These are phyloP conservation scores for Suhomyces bokatorum DNA, from an alignment of 1,139 yeast species.

Conservation along the genomic window DNA sequence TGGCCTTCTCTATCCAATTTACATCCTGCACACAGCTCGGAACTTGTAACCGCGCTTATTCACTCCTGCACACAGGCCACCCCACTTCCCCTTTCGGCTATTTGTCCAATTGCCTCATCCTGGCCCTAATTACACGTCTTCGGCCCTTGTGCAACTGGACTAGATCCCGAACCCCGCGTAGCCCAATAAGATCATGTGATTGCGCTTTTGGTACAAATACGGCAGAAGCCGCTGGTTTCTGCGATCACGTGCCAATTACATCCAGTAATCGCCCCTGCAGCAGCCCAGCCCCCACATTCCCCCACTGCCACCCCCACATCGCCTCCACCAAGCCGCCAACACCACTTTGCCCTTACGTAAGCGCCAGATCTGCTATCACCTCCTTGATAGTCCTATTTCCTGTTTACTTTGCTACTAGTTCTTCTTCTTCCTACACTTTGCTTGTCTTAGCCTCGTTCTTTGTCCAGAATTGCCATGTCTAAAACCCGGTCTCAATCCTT, in stretches of 20 bases:
- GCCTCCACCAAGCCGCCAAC: not conserved
- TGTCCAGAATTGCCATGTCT: not conserved
- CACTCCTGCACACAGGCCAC: not conserved
- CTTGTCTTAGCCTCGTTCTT: no score
- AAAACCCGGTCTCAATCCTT: constrained; percentile 8
- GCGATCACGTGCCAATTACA: no score
- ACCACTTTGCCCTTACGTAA: not conserved
- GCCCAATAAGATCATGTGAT: no score
- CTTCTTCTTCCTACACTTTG: not conserved
- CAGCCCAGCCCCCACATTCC: not conserved
- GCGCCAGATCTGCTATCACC: no score
- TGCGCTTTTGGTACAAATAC: no score
- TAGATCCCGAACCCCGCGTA: no score
- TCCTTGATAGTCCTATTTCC: not conserved
- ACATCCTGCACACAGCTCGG: not conserved
- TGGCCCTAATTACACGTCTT: no score
- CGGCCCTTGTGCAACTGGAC: no score
- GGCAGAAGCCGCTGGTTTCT: no score
- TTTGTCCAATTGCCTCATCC: no score
- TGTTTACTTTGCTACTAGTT: not conserved
- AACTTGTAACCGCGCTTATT: not conserved
- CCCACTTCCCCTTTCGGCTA: not conserved
- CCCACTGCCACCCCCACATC: not conserved
- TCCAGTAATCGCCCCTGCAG: no score
- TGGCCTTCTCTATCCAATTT: not conserved